phyloP scores from a whole-genome alignment of 2,329 filamentous ascomycete genomes.

The Penicillium sclerotiorum region DNA sequence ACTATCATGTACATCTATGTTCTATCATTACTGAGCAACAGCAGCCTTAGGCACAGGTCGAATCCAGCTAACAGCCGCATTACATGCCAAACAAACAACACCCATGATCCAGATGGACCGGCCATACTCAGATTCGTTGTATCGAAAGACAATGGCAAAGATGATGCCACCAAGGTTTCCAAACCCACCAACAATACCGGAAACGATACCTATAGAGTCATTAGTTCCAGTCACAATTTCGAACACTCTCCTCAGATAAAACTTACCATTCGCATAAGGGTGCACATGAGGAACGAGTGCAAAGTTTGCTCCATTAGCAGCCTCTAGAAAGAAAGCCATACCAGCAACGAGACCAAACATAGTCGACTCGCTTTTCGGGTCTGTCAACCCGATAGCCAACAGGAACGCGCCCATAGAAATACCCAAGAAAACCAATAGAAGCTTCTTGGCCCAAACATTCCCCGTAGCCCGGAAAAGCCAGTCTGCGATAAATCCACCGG shows the following conservation, averaged over 20 bases:
- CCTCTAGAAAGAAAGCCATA: slow-evolving; percentile 80
- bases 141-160: slow-evolving; percentile 82
- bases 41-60: slow-evolving; percentile 59
- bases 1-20: neutral
- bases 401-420: slow-evolving; percentile 62
- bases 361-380: slow-evolving; percentile 63
- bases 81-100: slow-evolving; percentile 70
- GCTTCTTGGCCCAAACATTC: slow-evolving; percentile 66
- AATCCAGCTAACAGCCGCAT: slow-evolving; percentile 67
- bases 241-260: neutral
- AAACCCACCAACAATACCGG: slow-evolving; percentile 74
- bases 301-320: slow-evolving; percentile 84
- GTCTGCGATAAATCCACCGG: slow-evolving; percentile 58
- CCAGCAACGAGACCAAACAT: slow-evolving; percentile 78
- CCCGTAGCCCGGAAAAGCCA: slow-evolving; percentile 55
- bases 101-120: slow-evolving; percentile 82
- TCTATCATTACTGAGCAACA: slow-evolving; percentile 29
- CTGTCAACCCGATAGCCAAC: slow-evolving; percentile 63
- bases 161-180: slow-evolving; percentile 86
- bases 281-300: slow-evolving; percentile 84
- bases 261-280: slow-evolving; percentile 73
- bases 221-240: neutral
- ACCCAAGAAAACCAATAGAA: slow-evolving; percentile 59
- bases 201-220: slow-evolving; percentile 56
- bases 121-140: slow-evolving; percentile 68